phyloP scores from a whole-genome alignment of 2,329 filamentous ascomycete species.

The Phaeosphaeriaceae sp. region DNA sequence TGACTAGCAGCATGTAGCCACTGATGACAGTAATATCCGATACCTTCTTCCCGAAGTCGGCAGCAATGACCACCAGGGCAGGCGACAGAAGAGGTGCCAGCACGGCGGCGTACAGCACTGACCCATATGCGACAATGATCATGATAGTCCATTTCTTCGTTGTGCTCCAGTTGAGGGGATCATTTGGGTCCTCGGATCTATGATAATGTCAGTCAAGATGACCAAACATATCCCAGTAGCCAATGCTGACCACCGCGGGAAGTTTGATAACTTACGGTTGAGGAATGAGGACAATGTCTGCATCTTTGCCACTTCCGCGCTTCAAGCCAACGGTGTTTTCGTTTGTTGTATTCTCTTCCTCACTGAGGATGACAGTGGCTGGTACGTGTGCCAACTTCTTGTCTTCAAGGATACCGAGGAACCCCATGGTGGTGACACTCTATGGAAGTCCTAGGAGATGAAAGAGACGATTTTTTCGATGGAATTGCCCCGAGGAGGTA shows the following conservation, averaged over 20 bases:
- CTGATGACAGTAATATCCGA: slow-evolving; percentile 46
- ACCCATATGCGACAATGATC: slow-evolving; percentile 41
- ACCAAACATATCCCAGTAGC: slow-evolving; percentile 41
- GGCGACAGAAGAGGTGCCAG: slow-evolving; percentile 45
- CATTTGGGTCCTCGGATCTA: slow-evolving; percentile 41
- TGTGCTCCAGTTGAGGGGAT: slow-evolving; percentile 44
- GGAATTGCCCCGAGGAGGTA: not conserved
- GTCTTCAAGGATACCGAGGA: slow-evolving; percentile 44
- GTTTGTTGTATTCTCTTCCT: slow-evolving; percentile 22
- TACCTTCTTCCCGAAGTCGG: slow-evolving; percentile 33
- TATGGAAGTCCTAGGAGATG: not conserved
- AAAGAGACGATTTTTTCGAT: not conserved
- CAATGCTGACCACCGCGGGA: slow-evolving; percentile 11
- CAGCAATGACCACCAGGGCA: slow-evolving; percentile 41
- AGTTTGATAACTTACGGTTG: slow-evolving; percentile 38
- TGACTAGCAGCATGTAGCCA: slow-evolving; percentile 48
- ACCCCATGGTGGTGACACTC: slow-evolving; percentile 33
- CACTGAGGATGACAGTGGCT: slow-evolving; percentile 42
- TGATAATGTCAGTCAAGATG: slow-evolving; percentile 54
- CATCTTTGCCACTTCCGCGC: slow-evolving; percentile 41
- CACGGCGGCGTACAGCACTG: slow-evolving; percentile 42
- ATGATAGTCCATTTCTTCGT: slow-evolving; percentile 44
- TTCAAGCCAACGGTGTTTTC: slow-evolving; percentile 33
- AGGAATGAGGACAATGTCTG: slow-evolving; percentile 42
- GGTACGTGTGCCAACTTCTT: slow-evolving; percentile 43